Evolutionary conservation across 352 stramenopile species (phyloP).

Genomic region (Phytophthora nicotianae): DNA sequence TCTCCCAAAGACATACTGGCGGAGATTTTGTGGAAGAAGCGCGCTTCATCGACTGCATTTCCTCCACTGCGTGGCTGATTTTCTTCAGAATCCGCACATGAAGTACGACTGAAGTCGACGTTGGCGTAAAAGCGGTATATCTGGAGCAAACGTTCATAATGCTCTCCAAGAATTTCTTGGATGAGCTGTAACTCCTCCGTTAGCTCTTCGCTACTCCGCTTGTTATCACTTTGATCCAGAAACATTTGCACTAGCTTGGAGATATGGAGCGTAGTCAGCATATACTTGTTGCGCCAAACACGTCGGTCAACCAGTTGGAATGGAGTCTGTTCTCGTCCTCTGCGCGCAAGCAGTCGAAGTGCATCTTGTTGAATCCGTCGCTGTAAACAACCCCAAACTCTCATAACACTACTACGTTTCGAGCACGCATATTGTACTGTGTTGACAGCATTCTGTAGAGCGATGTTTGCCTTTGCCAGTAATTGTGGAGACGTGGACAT

Average conservation of each 20-base stretch:
- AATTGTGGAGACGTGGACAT: conserved; percentile 47
- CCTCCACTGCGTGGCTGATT: conserved; percentile 6
- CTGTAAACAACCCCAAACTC: conserved; percentile 59
- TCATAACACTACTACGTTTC: conserved; percentile 53
- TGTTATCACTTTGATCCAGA: conserved; percentile 11
- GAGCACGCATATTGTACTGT: conserved; percentile 77
- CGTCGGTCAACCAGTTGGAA: conserved; percentile 59
- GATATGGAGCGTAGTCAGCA: conserved; percentile 59
- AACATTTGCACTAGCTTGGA: conserved; percentile 43
- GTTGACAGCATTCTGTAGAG: conserved; percentile 72
- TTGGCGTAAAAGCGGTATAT: conserved; percentile 68
- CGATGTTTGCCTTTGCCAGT: conserved; percentile 60
- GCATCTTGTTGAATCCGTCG: conserved; percentile 65
- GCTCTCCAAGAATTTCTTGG: conserved; percentile 48
- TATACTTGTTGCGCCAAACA: conserved; percentile 59
- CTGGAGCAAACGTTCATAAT: conserved; percentile 46
- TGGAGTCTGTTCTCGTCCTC: conserved; percentile 43
- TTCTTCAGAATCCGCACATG: not conserved
- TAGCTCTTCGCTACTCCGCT: conserved; percentile 22
- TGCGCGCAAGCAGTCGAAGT: conserved; percentile 45
- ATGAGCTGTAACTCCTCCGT: conserved; percentile 41
- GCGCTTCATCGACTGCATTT: conserved; percentile 42
- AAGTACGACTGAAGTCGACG: conserved; percentile 37
- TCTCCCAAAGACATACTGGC: conserved; percentile 69
- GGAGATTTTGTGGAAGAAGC: conserved; percentile 72